Percentiles rank a stretch among this genome's conserved stretches.
Evolutionary conservation across 1,284 basidiomycete genomes (phyloP).

Genomic region (Ceraceosorus guamensis): DNA sequence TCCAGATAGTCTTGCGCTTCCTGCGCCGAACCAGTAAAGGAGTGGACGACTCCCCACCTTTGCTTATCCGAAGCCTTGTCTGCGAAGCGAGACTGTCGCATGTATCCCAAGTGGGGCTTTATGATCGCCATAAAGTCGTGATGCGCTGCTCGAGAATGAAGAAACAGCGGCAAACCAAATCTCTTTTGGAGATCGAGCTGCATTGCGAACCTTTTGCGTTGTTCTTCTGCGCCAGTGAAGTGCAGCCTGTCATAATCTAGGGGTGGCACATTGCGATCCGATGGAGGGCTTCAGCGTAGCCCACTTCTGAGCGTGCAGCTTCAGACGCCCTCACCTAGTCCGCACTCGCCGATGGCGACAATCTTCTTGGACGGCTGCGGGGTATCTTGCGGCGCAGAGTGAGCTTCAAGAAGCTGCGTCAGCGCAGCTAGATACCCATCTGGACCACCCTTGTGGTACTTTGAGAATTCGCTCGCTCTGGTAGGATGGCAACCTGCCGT

Average conservation of each 20-base stretch:
- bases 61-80: not conserved
- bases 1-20: constrained; percentile 65
- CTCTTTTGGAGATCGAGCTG: constrained; percentile 67
- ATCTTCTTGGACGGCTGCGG: constrained; percentile 12
- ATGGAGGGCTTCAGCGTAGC: not conserved
- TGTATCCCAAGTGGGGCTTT: constrained; percentile 15
- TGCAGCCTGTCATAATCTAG: constrained; percentile 76
- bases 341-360: constrained; percentile 76
- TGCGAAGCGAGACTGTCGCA: constrained; percentile 1
- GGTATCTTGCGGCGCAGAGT: not conserved
- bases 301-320: not conserved
- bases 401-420: constrained; percentile 11
- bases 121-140: constrained; percentile 66
- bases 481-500: constrained; percentile 84
- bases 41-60: constrained; percentile 63
- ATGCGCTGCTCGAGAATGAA: constrained; percentile 65
- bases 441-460: constrained; percentile 55
- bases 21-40: constrained; percentile 66
- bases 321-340: constrained; percentile 58
- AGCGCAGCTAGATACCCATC: constrained; percentile 61
- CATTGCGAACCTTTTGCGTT: constrained; percentile 63
- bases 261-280: not conserved
- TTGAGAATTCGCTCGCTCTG: constrained; percentile 69
- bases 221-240: constrained; percentile 61
- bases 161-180: constrained; percentile 69